Percentiles rank a stretch among this genome's conserved stretches.
Conservation (phyloP, 164 flowering plant species). For the Vitis rotundifolia region DNA sequence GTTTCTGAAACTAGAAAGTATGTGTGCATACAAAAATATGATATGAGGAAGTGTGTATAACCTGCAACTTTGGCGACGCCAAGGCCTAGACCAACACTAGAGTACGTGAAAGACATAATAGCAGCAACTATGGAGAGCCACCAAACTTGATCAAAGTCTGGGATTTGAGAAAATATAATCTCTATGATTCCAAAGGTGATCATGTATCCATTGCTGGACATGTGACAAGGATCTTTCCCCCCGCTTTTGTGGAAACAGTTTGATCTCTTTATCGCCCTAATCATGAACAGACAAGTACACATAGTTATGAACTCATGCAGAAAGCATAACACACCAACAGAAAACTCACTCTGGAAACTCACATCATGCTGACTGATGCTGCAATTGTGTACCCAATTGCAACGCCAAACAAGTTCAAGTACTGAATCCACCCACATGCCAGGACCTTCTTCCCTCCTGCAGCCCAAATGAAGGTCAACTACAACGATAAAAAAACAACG, state of each 20-base stretch:
- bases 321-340: too few relatives aligned
- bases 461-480: not conserved
- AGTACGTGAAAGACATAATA: conserved; percentile 78
- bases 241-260: conserved; percentile 61
- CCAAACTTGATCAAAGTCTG: conserved; percentile 78
- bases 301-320: not conserved
- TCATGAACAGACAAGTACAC: not conserved
- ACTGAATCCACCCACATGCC: conserved; percentile 64
- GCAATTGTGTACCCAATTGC: conserved; percentile 83
- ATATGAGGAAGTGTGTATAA: too few relatives aligned
- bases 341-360: conserved; percentile 18
- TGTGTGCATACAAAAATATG: too few relatives aligned
- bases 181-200: conserved; percentile 68
- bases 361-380: conserved; percentile 77
- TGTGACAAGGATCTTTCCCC: conserved; percentile 56
- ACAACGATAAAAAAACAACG: too few relatives aligned
- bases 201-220: conserved; percentile 82
- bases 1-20: too few relatives aligned
- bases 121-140: conserved; percentile 91
- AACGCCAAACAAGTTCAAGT: conserved; percentile 59
- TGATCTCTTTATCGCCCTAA: conserved; percentile 72
- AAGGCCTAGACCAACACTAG: conserved; percentile 64
- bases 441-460: conserved; percentile 48
- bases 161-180: conserved; percentile 76
- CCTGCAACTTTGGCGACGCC: conserved; percentile 71